Conservation (phyloP, 768 basidiomycete species). For the Fistulinella prunicolor region DNA sequence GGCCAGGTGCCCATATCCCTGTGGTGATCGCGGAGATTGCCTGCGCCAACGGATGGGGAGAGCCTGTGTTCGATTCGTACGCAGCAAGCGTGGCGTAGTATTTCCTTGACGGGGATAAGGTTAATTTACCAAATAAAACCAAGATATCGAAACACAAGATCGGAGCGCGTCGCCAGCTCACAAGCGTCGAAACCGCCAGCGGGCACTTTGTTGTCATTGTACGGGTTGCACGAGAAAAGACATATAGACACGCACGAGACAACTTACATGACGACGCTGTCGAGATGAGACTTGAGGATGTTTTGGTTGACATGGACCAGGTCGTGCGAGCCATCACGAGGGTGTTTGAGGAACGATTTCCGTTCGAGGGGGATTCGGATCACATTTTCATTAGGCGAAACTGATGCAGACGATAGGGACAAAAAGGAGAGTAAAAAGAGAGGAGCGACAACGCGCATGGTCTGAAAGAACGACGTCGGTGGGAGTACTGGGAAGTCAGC, state of each 20-base stretch:
- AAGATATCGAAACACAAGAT: not conserved
- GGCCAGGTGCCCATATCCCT: not conserved
- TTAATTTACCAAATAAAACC: too few species aligned
- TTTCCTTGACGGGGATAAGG: slow-evolving; percentile 35
- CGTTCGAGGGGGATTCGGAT: slow-evolving; percentile 26
- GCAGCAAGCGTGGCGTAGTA: slow-evolving; percentile 40
- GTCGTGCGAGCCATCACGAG: not conserved
- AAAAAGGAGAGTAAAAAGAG: slow-evolving; percentile 17
- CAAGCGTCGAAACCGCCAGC: not conserved
- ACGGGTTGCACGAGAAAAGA: not conserved
- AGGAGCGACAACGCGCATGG: slow-evolving; percentile 19
- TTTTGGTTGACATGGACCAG: slow-evolving; percentile 2
- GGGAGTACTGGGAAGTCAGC: too few species aligned
- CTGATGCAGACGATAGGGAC: slow-evolving; percentile 3
- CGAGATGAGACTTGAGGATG: slow-evolving; percentile 17
- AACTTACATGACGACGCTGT: slow-evolving; percentile 19
- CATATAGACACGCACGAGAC: not conserved
- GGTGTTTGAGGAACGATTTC: slow-evolving; percentile 10
- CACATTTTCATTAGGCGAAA: not conserved
- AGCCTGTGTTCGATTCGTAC: slow-evolving; percentile 45
- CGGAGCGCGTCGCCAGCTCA: not conserved
- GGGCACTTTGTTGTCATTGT: not conserved
- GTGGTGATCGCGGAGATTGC: slow-evolving; percentile 7
- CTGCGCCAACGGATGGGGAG: slow-evolving; percentile 32
- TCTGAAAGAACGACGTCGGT: not conserved